Conservation (phyloP, 192 early-diverging fungal species). For the Entomortierella chlamydospora region DNA sequence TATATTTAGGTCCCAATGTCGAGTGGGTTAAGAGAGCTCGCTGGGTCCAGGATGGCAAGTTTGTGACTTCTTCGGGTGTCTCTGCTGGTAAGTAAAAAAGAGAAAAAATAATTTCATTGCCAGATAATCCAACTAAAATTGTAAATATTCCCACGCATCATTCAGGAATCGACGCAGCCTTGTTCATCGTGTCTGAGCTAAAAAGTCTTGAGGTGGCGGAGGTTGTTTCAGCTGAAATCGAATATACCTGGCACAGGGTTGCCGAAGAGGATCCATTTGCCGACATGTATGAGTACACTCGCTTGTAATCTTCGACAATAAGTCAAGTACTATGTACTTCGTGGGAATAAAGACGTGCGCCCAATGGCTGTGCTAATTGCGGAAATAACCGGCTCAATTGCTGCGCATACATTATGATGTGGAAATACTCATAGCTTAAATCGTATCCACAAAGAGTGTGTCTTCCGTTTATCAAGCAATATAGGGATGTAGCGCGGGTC, state of each 20-base stretch:
- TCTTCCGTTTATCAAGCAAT: no score
- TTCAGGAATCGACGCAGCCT: constrained; percentile 34
- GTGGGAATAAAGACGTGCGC: no score
- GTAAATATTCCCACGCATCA: background rate
- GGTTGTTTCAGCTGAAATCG: constrained; percentile 18
- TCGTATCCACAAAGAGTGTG: no score
- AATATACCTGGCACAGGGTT: constrained; percentile 42
- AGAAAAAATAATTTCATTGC: background rate
- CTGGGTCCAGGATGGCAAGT: constrained; percentile 65
- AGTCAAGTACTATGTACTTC: no score
- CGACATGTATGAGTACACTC: constrained; percentile 39
- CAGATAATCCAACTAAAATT: background rate
- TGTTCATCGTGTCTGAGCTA: constrained; percentile 32
- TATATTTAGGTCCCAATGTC: constrained; percentile 46
- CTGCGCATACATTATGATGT: no score
- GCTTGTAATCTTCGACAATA: constrained; percentile 11
- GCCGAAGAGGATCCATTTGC: constrained; percentile 43
- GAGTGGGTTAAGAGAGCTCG: constrained; percentile 63
- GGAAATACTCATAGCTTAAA: no score
- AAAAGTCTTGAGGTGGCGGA: constrained; percentile 8
- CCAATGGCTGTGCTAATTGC: no score
- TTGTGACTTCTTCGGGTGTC: constrained; percentile 56
- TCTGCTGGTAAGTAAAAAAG: constrained; percentile 43
- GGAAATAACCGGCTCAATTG: no score
- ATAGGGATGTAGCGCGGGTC: no score